Base-by-base conservation (phyloP, 1,139 yeast genomes). In the Torulaspora globosa region DNA sequence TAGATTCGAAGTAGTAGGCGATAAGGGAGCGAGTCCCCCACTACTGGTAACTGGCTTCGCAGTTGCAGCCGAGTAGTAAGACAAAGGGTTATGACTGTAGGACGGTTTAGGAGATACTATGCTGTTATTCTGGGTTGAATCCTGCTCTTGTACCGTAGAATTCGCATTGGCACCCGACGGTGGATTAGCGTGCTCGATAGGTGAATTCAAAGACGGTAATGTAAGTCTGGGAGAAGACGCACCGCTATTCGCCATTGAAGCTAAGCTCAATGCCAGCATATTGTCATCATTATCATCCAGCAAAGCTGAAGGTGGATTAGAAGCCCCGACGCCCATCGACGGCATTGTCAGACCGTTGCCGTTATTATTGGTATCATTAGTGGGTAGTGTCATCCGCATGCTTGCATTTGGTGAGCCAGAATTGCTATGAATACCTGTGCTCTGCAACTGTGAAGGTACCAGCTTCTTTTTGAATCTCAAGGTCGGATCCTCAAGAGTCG, bases 221-320 rank as follows among this genome's bases (percentile, higher is more conserved):
- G 57, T 56, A 42, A 59, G 47, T 35, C 64, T 52, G 7, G 68
- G 68, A 5, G 67, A 63, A 2, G 67, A 62, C 7, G 61, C 58
- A 9, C 66, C 60, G 41, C 66, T 61, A 43, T 62, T 62, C 14
- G 68, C 68, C 67, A 64, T 60, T 8, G 66, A 62, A 5, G 68
- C 62, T 28, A 64, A 47, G 43, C 67, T 63, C 39, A 64, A 49
- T 3, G 68, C 68, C 34, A 64, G 42, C 58, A 64, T 52, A 41
- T 62, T 64, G 48, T 64, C 68, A 31, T 64, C 67, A 39, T 62
- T 60, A 37, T 62, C 63, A 39, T 55, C 63, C 14, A 61, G 51
- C 11, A 58, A 36, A n/a, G 53, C 49, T 11, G 57, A 48, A 21
- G 52, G 49, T 28, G 55, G 53, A 33, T 50, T 42, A 10, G 49